Conservation (phyloP, 2,329 filamentous ascomycete genomes). For the Leptographium wingfieldii region DNA sequence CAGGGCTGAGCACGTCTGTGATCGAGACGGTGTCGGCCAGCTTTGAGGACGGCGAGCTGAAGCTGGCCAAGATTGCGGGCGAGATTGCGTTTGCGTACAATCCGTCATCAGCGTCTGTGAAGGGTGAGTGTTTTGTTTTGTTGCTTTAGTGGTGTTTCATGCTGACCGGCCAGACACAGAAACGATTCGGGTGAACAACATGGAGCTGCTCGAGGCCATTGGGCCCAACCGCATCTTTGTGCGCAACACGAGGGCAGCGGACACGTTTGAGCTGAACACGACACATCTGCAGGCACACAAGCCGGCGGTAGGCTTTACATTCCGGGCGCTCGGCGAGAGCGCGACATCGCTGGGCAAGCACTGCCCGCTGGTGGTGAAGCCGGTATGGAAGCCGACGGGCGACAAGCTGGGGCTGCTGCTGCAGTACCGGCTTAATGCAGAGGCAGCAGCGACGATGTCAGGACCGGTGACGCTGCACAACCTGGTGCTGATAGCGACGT, state of each 20-base stretch:
- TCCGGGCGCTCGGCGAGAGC: conserved; percentile 66
- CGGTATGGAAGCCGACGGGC: conserved; percentile 72
- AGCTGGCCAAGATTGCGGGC: conserved; percentile 63
- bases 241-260: conserved; percentile 50
- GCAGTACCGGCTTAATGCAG: conserved; percentile 71
- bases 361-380: conserved; percentile 60
- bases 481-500: conserved; percentile 57
- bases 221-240: conserved; percentile 90
- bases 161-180: conserved; percentile 34
- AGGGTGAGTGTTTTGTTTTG: conserved; percentile 27
- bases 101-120: conserved; percentile 29
- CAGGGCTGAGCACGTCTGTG: conserved; percentile 76
- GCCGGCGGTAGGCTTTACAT: conserved; percentile 79
- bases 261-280: conserved; percentile 69
- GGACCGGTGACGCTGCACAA: conserved; percentile 46
- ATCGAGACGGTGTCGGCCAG: conserved; percentile 83
- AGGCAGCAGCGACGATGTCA: conserved; percentile 11
- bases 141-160: background rate
- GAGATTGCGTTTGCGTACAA: conserved; percentile 86
- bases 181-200: conserved; percentile 76
- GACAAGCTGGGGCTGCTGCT: conserved; percentile 79
- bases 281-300: conserved; percentile 52
- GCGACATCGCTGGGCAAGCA: conserved; percentile 33
- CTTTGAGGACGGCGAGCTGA: conserved; percentile 63
- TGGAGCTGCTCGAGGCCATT: conserved; percentile 76